These are phyloP conservation scores for Russula olivacea DNA, from an alignment of 768 basidiomycete genomes.

Conservation along the genomic window DNA sequence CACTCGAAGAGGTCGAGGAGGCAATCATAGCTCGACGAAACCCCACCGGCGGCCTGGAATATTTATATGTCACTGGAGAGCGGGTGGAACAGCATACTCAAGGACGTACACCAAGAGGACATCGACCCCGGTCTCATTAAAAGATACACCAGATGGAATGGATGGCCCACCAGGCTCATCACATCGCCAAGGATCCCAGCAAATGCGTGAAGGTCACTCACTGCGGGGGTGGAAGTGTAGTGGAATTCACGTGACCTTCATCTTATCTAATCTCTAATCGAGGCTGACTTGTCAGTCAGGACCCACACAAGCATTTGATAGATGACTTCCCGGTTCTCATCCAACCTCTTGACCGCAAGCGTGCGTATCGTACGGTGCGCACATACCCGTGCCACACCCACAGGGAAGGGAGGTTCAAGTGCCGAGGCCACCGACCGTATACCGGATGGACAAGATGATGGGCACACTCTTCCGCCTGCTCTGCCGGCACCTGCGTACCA, in stretches of 20 bases:
- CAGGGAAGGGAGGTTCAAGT: not conserved
- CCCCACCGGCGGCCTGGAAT: no score
- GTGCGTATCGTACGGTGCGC: not conserved
- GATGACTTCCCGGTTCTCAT: not conserved
- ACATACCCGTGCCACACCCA: not conserved
- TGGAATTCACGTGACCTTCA: not conserved
- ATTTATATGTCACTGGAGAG: no score
- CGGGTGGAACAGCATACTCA: no score
- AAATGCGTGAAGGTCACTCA: no score
- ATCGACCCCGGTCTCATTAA: no score
- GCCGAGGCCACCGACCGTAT: not conserved
- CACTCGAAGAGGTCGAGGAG: no score
- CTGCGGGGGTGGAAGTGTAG: no score
- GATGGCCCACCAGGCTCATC: no score
- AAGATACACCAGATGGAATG: no score
- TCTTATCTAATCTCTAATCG: not conserved
- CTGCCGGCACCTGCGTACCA: conserved; percentile 10
- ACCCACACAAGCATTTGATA: not conserved
- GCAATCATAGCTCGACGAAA: no score
- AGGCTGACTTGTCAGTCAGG: not conserved
- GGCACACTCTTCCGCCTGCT: conserved; percentile 15
- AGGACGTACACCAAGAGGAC: no score
- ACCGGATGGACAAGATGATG: not conserved
- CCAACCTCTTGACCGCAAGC: not conserved
- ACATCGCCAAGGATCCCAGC: no score